These are phyloP conservation scores for Boletellus ananas DNA, from an alignment of 768 basidiomycete genomes.

Conservation along the genomic window DNA sequence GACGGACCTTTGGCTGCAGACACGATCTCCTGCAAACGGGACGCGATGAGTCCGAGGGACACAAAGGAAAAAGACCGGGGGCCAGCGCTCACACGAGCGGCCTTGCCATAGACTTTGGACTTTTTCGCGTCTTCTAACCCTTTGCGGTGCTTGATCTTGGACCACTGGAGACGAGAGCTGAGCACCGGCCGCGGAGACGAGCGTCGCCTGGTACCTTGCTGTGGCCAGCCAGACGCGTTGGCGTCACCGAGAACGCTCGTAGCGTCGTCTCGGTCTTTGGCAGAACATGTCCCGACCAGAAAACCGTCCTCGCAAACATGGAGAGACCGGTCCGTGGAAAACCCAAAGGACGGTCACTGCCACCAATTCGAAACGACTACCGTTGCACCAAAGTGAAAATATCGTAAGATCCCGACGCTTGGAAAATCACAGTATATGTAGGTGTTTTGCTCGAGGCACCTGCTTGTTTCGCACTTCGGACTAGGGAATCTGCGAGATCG, in stretches of 20 bases:
- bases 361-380: too few species aligned
- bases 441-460: too few species aligned
- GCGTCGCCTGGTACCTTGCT: slow-evolving; percentile 32
- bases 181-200: background rate
- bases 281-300: slow-evolving; percentile 1
- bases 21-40: slow-evolving; percentile 49
- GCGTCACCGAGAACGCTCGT: slow-evolving; percentile 27
- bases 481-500: too few species aligned
- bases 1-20: slow-evolving; percentile 56
- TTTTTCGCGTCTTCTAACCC: slow-evolving; percentile 61
- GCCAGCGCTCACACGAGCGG: slow-evolving; percentile 44
- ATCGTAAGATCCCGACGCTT: too few species aligned
- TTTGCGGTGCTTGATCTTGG: slow-evolving; percentile 72
- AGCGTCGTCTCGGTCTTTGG: slow-evolving; percentile 1
- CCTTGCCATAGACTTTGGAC: slow-evolving; percentile 53
- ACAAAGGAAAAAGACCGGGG: background rate
- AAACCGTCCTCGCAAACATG: slow-evolving; percentile 10
- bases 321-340: background rate
- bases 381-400: too few species aligned
- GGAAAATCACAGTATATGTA: too few species aligned
- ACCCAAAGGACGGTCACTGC: too few species aligned
- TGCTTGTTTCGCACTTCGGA: too few species aligned
- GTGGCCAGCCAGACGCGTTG: slow-evolving; percentile 34
- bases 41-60: background rate
- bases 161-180: slow-evolving; percentile 47